Conservation (phyloP, 129 eudicot species). For the Gnaphalium uliginosum region DNA sequence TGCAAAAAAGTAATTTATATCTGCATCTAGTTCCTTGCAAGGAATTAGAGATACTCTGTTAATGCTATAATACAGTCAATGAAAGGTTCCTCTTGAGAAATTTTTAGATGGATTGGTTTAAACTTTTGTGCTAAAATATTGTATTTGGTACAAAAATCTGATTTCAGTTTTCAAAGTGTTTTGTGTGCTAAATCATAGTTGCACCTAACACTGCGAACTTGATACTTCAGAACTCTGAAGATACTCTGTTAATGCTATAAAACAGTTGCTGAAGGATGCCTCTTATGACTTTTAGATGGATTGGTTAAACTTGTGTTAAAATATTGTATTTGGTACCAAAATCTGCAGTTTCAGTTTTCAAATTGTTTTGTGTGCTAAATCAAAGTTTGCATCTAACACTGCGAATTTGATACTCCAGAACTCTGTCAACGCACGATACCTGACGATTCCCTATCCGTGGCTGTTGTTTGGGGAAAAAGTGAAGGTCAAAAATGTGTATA, state of each 20-base stretch:
- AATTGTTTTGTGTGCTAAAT: background rate
- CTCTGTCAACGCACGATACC: conserved; percentile 95
- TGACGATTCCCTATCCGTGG: conserved; percentile 94
- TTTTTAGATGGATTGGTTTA: background rate
- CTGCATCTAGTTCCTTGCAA: conserved; percentile 11
- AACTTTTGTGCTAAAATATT: background rate
- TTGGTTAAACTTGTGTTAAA: background rate
- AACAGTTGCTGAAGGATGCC: background rate
- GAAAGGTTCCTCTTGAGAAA: conserved; percentile 2
- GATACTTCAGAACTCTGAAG: background rate
- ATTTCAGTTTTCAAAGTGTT: background rate
- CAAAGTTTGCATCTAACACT: conserved; percentile 2
- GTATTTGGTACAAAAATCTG: background rate
- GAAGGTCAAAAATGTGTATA: conserved; percentile 78
- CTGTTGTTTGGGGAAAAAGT: conserved; percentile 96
- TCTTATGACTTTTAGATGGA: background rate
- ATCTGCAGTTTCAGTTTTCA: conserved; percentile 1
- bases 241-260: background rate
- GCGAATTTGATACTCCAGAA: conserved; percentile 50
- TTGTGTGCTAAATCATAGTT: background rate
- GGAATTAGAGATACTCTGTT: conserved; percentile 3
- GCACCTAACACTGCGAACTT: conserved; percentile 14
- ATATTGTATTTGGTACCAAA: background rate
- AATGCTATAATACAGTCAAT: background rate
- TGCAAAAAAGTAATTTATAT: background rate